phyloP scores from a whole-genome alignment of 2,329 filamentous ascomycete species.

The Penicillium sclerotigenum region DNA sequence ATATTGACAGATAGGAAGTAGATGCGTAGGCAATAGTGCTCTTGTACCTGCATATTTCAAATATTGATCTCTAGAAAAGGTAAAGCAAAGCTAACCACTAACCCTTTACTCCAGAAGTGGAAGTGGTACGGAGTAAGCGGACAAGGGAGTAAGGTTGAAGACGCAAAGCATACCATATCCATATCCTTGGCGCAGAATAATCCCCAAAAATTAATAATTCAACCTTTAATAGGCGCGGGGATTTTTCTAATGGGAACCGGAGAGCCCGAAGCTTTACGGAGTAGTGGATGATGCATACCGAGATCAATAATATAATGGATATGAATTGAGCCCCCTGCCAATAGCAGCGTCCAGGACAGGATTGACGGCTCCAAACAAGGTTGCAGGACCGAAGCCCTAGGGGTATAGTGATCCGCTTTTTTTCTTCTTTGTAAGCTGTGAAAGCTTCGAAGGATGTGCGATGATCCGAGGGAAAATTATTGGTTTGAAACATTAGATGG shows the following conservation, averaged over 20 bases:
- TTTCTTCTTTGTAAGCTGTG: constrained; percentile 3
- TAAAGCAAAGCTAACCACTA: background rate
- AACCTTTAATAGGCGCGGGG: background rate
- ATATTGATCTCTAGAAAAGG: background rate
- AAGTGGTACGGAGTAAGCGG: background rate
- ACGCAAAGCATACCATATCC: background rate
- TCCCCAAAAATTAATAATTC: background rate
- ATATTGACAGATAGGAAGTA: background rate
- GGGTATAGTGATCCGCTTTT: constrained; percentile 10
- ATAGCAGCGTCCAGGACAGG: background rate
- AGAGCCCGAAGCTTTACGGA: background rate
- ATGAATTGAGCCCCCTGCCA: background rate
- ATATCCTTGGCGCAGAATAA: background rate
- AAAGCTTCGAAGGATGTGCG: background rate
- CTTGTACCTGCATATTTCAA: constrained; percentile 4
- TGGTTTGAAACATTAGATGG: background rate
- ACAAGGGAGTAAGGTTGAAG: background rate
- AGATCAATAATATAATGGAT: background rate
- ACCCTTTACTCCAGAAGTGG: background rate
- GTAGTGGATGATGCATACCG: background rate
- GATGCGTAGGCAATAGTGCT: constrained; percentile 1
- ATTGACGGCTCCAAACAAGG: constrained; percentile 14
- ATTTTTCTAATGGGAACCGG: background rate
- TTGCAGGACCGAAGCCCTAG: constrained; percentile 19
- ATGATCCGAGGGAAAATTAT: background rate